Percentiles rank a stretch among this genome's conserved stretches.
Evolutionary conservation across 495 filamentous ascomycete species (phyloP).

Genomic region (Alectoria sarmentosa): DNA sequence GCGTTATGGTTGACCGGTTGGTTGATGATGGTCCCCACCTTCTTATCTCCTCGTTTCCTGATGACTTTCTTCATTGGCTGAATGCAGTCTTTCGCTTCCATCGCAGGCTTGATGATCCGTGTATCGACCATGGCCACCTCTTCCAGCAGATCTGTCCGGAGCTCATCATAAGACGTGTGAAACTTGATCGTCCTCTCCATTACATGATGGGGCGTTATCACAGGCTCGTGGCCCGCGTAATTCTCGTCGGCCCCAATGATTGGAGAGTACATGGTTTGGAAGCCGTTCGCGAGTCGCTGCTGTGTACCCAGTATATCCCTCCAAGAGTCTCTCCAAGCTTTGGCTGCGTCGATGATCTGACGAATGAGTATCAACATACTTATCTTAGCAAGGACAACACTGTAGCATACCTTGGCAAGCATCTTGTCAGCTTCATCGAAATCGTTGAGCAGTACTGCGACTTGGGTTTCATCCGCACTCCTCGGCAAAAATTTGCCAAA

Average conservation of each 20-base stretch:
- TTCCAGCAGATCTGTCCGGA: conserved; percentile 65
- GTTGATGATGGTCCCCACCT: conserved; percentile 41
- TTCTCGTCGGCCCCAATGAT: conserved; percentile 60
- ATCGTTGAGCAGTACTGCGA: conserved; percentile 68
- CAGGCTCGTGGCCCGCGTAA: conserved; percentile 42
- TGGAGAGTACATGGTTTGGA: conserved; percentile 74
- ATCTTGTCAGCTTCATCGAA: conserved; percentile 80
- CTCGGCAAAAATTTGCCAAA: conserved; percentile 66
- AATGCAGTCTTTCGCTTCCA: conserved; percentile 62
- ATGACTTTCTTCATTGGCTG: conserved; percentile 81
- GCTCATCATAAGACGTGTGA: conserved; percentile 62
- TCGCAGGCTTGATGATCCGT: conserved; percentile 65
- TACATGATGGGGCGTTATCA: conserved; percentile 54
- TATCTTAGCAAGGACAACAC: too few species aligned
- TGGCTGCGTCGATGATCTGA: conserved; percentile 76
- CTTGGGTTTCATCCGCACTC: conserved; percentile 69
- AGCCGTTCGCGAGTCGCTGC: conserved; percentile 59
- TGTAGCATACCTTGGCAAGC: conserved; percentile 53
- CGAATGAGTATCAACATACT: conserved; percentile 8
- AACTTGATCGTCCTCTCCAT: conserved; percentile 62
- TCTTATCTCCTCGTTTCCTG: conserved; percentile 84
- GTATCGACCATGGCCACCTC: conserved; percentile 69
- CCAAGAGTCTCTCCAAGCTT: conserved; percentile 84
- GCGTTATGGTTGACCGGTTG: conserved; percentile 8
- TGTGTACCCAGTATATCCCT: conserved; percentile 65